Conservation (phyloP, 75 land plant genomes). For the Pseudotsuga menziesii region DNA sequence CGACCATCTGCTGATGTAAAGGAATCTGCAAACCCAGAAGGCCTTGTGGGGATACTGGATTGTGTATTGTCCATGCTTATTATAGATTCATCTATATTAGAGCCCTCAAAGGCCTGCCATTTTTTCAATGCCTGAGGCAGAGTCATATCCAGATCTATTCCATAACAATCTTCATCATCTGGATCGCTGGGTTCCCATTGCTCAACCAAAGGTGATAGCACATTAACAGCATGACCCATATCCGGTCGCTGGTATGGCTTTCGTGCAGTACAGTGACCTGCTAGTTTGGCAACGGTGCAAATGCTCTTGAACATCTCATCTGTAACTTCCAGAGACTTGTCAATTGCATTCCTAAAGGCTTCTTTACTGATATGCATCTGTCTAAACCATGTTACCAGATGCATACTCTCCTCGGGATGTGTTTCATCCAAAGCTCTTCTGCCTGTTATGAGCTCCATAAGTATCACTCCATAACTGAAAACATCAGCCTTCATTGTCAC, state of each 20-base stretch:
- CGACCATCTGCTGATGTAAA: conserved; percentile 65
- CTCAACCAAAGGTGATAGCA: conserved; percentile 47
- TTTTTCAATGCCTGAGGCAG: conserved; percentile 1
- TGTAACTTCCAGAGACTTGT: conserved; percentile 20
- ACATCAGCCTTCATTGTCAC: conserved; percentile 81
- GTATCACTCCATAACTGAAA: conserved; percentile 79
- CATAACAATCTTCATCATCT: conserved; percentile 27
- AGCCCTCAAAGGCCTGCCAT: conserved; percentile 31
- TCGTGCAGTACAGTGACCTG: conserved; percentile 38
- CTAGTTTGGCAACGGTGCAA: conserved; percentile 42
- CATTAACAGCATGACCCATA: conserved; percentile 65
- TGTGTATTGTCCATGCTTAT: conserved; percentile 50
- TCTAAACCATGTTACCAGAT: conserved; percentile 78
- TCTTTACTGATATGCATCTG: conserved; percentile 52
- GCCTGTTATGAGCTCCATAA: conserved; percentile 85
- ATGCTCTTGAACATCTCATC: conserved; percentile 29
- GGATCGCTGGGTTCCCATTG: conserved; percentile 41
- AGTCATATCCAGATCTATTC: conserved; percentile 41
- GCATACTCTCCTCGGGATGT: conserved; percentile 72
- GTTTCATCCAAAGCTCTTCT: conserved; percentile 64
- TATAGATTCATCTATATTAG: background rate
- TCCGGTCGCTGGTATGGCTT: conserved; percentile 50
- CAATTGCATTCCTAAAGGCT: conserved; percentile 42
- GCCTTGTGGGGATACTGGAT: conserved; percentile 69
- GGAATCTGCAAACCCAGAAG: conserved; percentile 68